A percentile compares a stretch with the other conserved stretches of the same genome.
These are phyloP conservation scores for Melanopsichium pennsylvanicum DNA, from an alignment of 1,284 basidiomycete species.

Conservation along the genomic window DNA sequence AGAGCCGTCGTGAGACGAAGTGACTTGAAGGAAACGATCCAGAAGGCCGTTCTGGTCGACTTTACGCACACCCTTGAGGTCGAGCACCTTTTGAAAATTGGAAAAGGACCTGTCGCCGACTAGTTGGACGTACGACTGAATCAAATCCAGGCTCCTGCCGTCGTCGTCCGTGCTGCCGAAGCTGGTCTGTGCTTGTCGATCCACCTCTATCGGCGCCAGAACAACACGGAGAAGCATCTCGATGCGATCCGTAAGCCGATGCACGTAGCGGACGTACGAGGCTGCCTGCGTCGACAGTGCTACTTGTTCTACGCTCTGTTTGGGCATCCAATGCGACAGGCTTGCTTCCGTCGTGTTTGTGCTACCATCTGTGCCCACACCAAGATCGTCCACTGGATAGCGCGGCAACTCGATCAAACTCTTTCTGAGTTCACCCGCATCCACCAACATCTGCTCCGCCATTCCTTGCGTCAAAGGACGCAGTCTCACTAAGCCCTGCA, in stretches of 20 bases:
- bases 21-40: slow-evolving; percentile 82
- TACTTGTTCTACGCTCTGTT: slow-evolving; percentile 27
- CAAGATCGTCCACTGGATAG: slow-evolving; percentile 42
- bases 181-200: not conserved
- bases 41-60: slow-evolving; percentile 85
- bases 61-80: slow-evolving; percentile 82
- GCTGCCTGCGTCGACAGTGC: slow-evolving; percentile 34
- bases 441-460: slow-evolving; percentile 54
- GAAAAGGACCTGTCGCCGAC: slow-evolving; percentile 57
- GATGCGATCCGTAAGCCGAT: slow-evolving; percentile 43
- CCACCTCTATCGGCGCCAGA: slow-evolving; percentile 27
- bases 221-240: slow-evolving; percentile 51
- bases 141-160: slow-evolving; percentile 18
- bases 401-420: slow-evolving; percentile 57
- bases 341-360: slow-evolving; percentile 18
- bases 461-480: slow-evolving; percentile 47
- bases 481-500: slow-evolving; percentile 51
- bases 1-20: slow-evolving; percentile 69
- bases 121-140: slow-evolving; percentile 50
- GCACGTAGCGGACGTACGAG: slow-evolving; percentile 55
- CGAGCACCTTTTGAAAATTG: slow-evolving; percentile 86
- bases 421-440: slow-evolving; percentile 46
- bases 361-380: slow-evolving; percentile 14
- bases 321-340: slow-evolving; percentile 31
- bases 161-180: not conserved